Base-by-base conservation (phyloP, 345 rosid genomes). In the Trapa incisa region DNA sequence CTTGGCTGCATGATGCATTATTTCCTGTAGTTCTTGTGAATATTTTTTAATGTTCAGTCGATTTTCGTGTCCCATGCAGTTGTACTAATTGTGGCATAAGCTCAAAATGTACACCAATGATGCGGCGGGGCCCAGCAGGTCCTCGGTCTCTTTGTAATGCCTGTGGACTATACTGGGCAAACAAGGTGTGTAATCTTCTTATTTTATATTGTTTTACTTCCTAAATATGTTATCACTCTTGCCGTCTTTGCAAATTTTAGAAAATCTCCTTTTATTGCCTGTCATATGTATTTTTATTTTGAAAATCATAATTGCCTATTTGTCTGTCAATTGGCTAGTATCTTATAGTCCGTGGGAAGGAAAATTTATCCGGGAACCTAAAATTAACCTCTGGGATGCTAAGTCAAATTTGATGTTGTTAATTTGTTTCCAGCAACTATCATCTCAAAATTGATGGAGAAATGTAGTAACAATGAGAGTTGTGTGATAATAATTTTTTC, bases 91-190 rank as follows among this genome's bases (percentile, higher is more conserved):
- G 98, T 73, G 94, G 98, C 71, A 81, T 73, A 63, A 87, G 87
- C 83, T 88, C 94, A 64, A 88, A 83, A 67, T 77, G 82, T 60
- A 93, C 98, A 48, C 98, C 98, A 13, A 90, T 90, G 98, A 93
- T 93, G 98, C 92, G 96, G 50, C 94, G 97, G 47, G 98, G 98
- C 67, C 98, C 97, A 60, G 75, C 88, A 54, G 98, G 98, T 66
- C 98, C 96, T 45, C 83, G 96, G 74, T 84, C 98, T 61, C 92
- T 93, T 65, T 93, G 98, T 86, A 93, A 93, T 83, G 98, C 98
- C 6, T 93, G 97, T 70, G 98, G 98, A 47, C 94, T 93, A 16
- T 87, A 85, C 72, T 93, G 97, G 97, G 87, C 92, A 60, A 87
- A 82, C 69, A 88, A 86, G 90, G 98, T 92, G 32, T 14, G 84